Evolutionary conservation across 306 rosid genomes (phyloP).

Genomic region (Vicia sativa): DNA sequence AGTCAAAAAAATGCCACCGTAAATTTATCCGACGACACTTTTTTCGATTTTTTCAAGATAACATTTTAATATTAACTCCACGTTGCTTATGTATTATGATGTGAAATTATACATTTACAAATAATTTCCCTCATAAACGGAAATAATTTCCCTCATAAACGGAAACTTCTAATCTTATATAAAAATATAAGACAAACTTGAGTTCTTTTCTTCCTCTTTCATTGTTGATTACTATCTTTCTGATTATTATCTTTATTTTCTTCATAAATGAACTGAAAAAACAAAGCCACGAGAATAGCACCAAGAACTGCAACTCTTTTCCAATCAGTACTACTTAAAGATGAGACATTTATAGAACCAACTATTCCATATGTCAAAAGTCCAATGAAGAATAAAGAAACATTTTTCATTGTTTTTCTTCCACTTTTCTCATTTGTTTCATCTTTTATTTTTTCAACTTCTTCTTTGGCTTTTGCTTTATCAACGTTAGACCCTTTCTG

Average conservation of each 20-base stretch:
- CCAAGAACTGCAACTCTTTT: constrained; percentile 66
- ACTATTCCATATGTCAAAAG: constrained; percentile 54
- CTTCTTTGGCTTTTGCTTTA: constrained; percentile 51
- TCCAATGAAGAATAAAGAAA: constrained; percentile 72
- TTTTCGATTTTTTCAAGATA: too few relatives aligned
- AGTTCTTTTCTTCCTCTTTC: constrained; percentile 27
- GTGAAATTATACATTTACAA: constrained; percentile 19
- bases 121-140: background rate
- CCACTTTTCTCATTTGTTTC: constrained; percentile 51
- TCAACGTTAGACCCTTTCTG: constrained; percentile 42
- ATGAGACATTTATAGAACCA: constrained; percentile 57
- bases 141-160: too few relatives aligned
- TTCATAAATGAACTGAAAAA: constrained; percentile 63
- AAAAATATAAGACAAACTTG: constrained; percentile 23
- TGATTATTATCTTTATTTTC: constrained; percentile 51
- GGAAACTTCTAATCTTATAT: constrained; percentile 4
- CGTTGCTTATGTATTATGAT: too few relatives aligned
- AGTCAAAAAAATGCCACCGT: too few relatives aligned
- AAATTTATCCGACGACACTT: too few relatives aligned
- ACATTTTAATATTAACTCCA: too few relatives aligned
- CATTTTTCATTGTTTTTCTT: constrained; percentile 57
- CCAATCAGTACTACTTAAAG: constrained; percentile 54
- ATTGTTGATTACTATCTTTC: constrained; percentile 39
- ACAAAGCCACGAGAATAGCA: constrained; percentile 59
- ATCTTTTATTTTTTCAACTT: constrained; percentile 51